Evolutionary conservation across 768 basidiomycete genomes (phyloP), one percentile per base, ranked within the genome.

Genomic region (Auriculariales sp.): DNA sequence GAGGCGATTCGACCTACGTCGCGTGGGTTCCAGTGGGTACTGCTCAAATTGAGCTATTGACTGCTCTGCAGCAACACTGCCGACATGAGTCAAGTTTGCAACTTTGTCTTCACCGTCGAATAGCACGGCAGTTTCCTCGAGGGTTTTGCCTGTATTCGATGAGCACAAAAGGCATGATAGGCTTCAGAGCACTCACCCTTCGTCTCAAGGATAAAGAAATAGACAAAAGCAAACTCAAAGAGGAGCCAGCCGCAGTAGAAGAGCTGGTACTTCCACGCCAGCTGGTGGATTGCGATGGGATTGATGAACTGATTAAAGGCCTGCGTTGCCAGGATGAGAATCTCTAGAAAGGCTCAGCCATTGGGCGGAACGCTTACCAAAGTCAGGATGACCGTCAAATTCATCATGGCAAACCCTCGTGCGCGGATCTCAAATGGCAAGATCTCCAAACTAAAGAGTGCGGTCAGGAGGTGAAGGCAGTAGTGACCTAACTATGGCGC

Each of bases 261-360:
- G 25, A 81, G 61, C 53, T 81, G 80, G 47, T 66, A 66, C 60
- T 62, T 62, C 71, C 73, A 68, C 7, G 66, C 66, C 4, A 77
- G 55, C 0, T 60, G 59, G 3, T 68, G 64, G 22, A 89, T 65
- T 1, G 85, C 86, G 68, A 79, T 77, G 5, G 86, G 83, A 56
- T 88, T 88, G 45, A 85, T 75, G 49, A 85, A 83, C 58, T 83
- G 81, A 56, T 83, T 89, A 63, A 90, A 81, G 2, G 84, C 80
- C 25, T 83, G 67, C 2, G 81, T 75, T 31, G 82, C 66, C 57
- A 83, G 68, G 3, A 69, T 68, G 47, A 83, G 63, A 60, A 80
- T 82, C 80, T 81, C 55, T 3, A 49, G 30, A 12, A 32, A 27
- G 24, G n/a, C 47, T 17, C 5, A 49, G 49, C 11, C 14, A 24